A percentile compares a stretch with the other conserved stretches of the same genome.
Evolutionary conservation across 345 rosid species (phyloP).

Genomic region (Acer saccharum): DNA sequence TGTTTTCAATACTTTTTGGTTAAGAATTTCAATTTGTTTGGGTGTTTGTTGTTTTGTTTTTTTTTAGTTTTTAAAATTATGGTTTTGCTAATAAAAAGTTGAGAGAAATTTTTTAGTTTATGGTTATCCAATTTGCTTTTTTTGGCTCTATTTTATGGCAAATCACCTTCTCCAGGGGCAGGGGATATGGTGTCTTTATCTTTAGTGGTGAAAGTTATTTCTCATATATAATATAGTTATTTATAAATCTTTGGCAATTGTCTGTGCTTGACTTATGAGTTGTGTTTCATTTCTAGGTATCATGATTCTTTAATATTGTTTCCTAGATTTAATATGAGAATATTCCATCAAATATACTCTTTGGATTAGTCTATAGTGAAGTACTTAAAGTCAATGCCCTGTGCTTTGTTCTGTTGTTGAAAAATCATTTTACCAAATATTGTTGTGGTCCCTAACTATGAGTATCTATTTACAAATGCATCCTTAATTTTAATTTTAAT

Average conservation of each 20-base stretch:
- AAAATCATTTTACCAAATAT: slow-evolving; percentile 2
- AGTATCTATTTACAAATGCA: background rate
- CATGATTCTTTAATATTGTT: slow-evolving; percentile 19
- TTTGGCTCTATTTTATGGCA: slow-evolving; percentile 16
- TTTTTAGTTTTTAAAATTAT: background rate
- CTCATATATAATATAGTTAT: slow-evolving; percentile 14
- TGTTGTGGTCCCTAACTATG: background rate
- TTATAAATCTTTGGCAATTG: slow-evolving; percentile 22
- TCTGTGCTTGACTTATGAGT: slow-evolving; percentile 29
- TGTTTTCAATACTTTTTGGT: background rate
- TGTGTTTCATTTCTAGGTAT: slow-evolving; percentile 24
- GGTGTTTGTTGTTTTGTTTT: background rate
- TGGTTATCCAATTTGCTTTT: background rate
- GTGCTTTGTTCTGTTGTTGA: slow-evolving; percentile 23
- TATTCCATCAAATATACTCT: slow-evolving; percentile 45
- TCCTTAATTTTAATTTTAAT: background rate
- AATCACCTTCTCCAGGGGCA: slow-evolving; percentile 11
- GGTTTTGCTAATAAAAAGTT: background rate
- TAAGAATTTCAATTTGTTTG: background rate
- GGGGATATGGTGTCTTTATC: slow-evolving; percentile 19
- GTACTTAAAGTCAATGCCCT: slow-evolving; percentile 33
- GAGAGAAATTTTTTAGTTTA: background rate
- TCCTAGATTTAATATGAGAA: slow-evolving; percentile 29
- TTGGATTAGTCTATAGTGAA: slow-evolving; percentile 22
- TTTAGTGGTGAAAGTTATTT: slow-evolving; percentile 3